Evolutionary conservation across 2,329 filamentous ascomycete genomes (phyloP), one percentile per base, ranked within the genome.

Genomic region (Neopestalotiopsis sp.): DNA sequence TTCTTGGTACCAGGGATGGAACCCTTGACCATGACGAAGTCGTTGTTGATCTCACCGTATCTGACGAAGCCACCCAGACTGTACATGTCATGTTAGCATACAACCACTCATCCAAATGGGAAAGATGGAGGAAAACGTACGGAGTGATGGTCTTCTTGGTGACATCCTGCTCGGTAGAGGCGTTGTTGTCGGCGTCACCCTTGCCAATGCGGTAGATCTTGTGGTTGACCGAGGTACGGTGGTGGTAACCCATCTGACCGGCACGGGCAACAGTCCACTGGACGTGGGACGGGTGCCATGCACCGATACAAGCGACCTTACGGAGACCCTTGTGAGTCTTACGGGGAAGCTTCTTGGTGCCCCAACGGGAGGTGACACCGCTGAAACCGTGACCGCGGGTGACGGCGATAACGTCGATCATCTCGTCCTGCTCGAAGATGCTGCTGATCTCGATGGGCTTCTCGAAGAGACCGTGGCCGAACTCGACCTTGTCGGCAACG

Each of bases 261-360:
- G 96, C 96, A 93, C 96, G 96, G 83, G 95, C 96, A 89, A 99
- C 96, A 84, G 96, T 99, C 96, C 96, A 99, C 90, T 99, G 96
- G 86, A 99, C 96, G 94, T 99, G 96, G 86, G 93, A 94, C 83
- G 96, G 96, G 90, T 99, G 96, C 96, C 96, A 99, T 80, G 96
- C 96, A 93, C 96, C 96, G 85, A 99, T 99, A 97, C 96, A 99
- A 83, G 96, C 96, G 80, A 99, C 95, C 93, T 99, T 99, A 82
- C 96, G 92, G 82, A 99, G 94, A 97, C 96, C 96, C 92, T 99
- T 99, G 93, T 99, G 96, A 73, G 96, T 99, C 94, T 99, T 99
- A 84, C 96, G 94, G 78, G 96, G 96, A 81, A 99, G 94, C 94
- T 98, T 99, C 94, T 98, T 99, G 89, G 96, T 99, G 80, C 96